These are phyloP conservation scores for Tephrocybe sp. DNA, from an alignment of 768 basidiomycete species.

Conservation along the genomic window DNA sequence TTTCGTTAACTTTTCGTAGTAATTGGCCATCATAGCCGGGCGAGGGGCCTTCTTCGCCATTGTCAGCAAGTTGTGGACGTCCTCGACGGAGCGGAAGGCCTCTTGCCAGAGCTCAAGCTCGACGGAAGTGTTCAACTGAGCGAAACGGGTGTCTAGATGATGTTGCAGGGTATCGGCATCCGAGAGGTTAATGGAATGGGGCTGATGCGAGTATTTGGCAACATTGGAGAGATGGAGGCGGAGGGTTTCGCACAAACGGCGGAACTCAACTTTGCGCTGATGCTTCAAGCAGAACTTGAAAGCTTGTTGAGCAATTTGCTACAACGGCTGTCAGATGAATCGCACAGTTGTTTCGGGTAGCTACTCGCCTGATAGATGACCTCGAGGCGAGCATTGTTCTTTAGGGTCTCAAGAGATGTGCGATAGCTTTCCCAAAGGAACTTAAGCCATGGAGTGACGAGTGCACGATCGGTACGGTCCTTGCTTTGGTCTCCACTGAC, in stretches of 20 bases:
- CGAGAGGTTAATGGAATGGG: constrained; percentile 92
- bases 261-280: constrained; percentile 94
- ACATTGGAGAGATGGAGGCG: constrained; percentile 93
- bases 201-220: constrained; percentile 92
- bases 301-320: constrained; percentile 96
- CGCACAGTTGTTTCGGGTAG: background rate
- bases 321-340: constrained; percentile 8
- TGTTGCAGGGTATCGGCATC: constrained; percentile 94
- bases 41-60: constrained; percentile 93
- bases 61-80: constrained; percentile 93
- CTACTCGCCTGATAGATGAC: constrained; percentile 84
- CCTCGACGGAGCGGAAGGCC: constrained; percentile 97
- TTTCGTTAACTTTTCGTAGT: constrained; percentile 96
- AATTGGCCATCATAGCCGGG: constrained; percentile 97
- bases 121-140: constrained; percentile 93
- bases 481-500: constrained; percentile 89
- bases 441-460: constrained; percentile 97
- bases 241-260: constrained; percentile 93
- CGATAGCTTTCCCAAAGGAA: constrained; percentile 99
- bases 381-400: constrained; percentile 93
- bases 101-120: constrained; percentile 99
- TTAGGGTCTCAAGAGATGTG: constrained; percentile 91
- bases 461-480: constrained; percentile 90
- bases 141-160: constrained; percentile 95
- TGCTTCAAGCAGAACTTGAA: constrained; percentile 96